Evolutionary conservation across 108 stramenopile genomes (phyloP).

Genomic region (Mediolabrus comicus): DNA sequence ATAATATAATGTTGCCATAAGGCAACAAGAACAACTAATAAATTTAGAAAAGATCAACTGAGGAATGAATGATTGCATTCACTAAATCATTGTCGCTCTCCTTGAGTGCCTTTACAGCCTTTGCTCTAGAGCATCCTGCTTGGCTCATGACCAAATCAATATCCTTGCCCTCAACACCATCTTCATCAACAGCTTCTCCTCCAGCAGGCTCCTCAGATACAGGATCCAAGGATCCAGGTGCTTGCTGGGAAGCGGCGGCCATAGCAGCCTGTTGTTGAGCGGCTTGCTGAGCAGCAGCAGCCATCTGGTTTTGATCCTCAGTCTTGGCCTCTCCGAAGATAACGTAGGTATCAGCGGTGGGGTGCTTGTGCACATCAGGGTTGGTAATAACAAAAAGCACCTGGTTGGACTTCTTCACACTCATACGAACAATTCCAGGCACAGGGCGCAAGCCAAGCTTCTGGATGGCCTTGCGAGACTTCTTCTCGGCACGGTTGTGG

Average conservation of each 20-base stretch:
- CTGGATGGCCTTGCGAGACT: slow-evolving; percentile 97
- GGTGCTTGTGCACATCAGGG: slow-evolving; percentile 95
- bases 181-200: slow-evolving; percentile 72
- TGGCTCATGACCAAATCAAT: slow-evolving; percentile 96
- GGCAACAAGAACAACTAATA: no score
- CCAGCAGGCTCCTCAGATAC: slow-evolving; percentile 26
- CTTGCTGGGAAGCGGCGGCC: slow-evolving; percentile 55
- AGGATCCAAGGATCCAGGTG: slow-evolving; percentile 38
- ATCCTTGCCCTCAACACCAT: slow-evolving; percentile 94
- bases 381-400: slow-evolving; percentile 94
- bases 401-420: slow-evolving; percentile 97
- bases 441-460: slow-evolving; percentile 96
- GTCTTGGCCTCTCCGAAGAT: slow-evolving; percentile 99
- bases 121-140: slow-evolving; percentile 79
- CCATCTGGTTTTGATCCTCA: slow-evolving; percentile 88
- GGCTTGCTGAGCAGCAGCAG: slow-evolving; percentile 79
- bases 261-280: slow-evolving; percentile 75
- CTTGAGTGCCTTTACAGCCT: slow-evolving; percentile 94
- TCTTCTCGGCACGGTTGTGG: slow-evolving; percentile 98
- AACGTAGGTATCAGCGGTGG: slow-evolving; percentile 94
- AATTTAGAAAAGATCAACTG: no score
- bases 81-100: slow-evolving; percentile 96
- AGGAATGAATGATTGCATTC: slow-evolving; percentile 98
- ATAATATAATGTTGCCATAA: no score
- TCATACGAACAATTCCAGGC: slow-evolving; percentile 92